These are phyloP conservation scores for Fusarium scirpi DNA, from an alignment of 2,329 filamentous ascomycete species.

Conservation along the genomic window DNA sequence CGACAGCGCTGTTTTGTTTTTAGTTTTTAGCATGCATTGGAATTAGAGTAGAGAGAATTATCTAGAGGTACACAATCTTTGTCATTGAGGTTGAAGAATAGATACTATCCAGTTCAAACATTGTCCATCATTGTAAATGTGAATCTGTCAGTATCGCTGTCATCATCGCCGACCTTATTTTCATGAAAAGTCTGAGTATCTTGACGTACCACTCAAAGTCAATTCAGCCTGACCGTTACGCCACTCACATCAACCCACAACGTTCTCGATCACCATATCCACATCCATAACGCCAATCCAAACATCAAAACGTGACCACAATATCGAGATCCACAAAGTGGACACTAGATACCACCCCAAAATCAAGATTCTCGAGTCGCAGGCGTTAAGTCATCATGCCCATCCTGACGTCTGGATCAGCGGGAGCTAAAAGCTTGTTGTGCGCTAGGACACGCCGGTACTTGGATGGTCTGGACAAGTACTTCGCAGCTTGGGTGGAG, in stretches of 20 bases:
- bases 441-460: not conserved
- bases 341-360: not conserved
- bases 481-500: not conserved
- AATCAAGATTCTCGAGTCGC: not conserved
- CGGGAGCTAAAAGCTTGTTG: conserved; percentile 7
- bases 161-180: too few species aligned
- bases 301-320: not conserved
- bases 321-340: not conserved
- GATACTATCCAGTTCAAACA: not conserved
- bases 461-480: not conserved
- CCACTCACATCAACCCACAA: not conserved
- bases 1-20: not conserved
- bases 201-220: too few species aligned
- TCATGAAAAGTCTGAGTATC: not conserved
- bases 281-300: not conserved
- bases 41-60: conserved; percentile 8
- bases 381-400: conserved; percentile 1
- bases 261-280: not conserved
- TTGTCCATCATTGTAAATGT: not conserved
- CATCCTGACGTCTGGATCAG: conserved; percentile 13
- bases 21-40: not conserved
- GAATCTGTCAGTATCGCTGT: not conserved
- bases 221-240: not conserved
- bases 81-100: conserved; percentile 5
- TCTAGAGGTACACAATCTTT: conserved; percentile 2